Percentiles rank a stretch among this genome's conserved stretches.
Conservation (phyloP, 306 rosid genomes). For the Cercis canadensis region DNA sequence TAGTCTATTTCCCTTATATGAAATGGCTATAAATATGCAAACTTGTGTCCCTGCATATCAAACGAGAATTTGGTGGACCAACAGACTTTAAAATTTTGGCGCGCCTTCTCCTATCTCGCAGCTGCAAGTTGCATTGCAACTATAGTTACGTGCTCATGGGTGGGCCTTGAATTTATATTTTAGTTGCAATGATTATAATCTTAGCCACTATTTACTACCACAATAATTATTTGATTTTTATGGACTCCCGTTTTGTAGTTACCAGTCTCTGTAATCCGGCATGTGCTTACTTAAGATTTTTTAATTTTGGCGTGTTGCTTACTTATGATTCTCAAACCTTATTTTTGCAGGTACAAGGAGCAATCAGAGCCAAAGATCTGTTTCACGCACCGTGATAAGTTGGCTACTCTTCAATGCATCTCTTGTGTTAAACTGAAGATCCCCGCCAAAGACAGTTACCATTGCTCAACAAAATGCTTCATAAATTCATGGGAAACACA, state of each 20-base stretch:
- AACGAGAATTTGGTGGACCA: not conserved
- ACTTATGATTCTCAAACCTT: not conserved
- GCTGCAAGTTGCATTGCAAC: not conserved
- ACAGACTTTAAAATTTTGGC: no score
- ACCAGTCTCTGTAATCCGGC: no score
- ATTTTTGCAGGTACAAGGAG: slow-evolving; percentile 32
- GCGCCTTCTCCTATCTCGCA: no score
- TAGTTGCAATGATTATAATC: not conserved
- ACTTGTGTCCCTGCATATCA: not conserved
- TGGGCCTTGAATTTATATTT: not conserved
- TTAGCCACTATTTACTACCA: no score
- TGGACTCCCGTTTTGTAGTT: no score
- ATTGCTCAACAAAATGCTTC: slow-evolving; percentile 34
- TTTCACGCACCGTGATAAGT: slow-evolving; percentile 25
- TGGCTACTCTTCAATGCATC: slow-evolving; percentile 23
- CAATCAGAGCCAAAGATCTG: slow-evolving; percentile 24
- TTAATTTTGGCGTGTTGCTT: not conserved
- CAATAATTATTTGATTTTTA: not conserved
- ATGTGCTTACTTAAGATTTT: no score
- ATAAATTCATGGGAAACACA: slow-evolving; percentile 28
- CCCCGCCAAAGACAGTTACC: slow-evolving; percentile 27
- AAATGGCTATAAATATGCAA: not conserved
- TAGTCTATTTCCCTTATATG: not conserved
- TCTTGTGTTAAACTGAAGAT: slow-evolving; percentile 33
- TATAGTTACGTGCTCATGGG: not conserved